Conservation (phyloP, 306 rosid genomes). For the Hippophae rhamnoides region DNA sequence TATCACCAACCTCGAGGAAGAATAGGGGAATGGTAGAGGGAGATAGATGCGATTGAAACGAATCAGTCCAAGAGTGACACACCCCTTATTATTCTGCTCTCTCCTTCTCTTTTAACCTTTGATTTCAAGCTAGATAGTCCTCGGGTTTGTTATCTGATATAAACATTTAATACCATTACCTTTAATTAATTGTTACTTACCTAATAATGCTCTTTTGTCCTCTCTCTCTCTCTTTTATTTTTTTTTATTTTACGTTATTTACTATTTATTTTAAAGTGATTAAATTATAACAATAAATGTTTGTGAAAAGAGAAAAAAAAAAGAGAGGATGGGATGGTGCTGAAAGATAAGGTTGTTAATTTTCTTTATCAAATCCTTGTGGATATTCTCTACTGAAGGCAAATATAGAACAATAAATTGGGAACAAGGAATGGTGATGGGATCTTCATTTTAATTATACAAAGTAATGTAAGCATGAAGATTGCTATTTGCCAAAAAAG, state of each 20-base stretch:
- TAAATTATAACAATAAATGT: not conserved
- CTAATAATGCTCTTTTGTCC: not conserved
- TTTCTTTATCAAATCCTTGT: too few species aligned
- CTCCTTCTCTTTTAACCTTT: not conserved
- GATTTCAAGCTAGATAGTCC: conserved; percentile 13
- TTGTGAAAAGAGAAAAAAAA: too few species aligned
- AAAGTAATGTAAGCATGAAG: too few species aligned
- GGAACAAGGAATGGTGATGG: too few species aligned
- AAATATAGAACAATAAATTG: too few species aligned
- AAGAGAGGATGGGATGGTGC: too few species aligned
- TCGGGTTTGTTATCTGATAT: conserved; percentile 31
- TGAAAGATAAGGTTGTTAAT: too few species aligned
- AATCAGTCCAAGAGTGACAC: conserved; percentile 78
- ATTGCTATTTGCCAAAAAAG: too few species aligned
- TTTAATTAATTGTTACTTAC: conserved; percentile 2
- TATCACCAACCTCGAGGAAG: conserved; percentile 9
- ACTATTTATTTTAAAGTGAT: not conserved
- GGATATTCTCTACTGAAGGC: too few species aligned
- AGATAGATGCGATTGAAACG: conserved; percentile 64
- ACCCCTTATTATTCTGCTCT: conserved; percentile 47
- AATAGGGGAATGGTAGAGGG: conserved; percentile 20
- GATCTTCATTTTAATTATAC: too few species aligned
- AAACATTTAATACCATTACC: conserved; percentile 2
- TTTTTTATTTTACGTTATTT: too few species aligned
- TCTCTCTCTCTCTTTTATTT: too few species aligned